phyloP scores from a whole-genome alignment of 768 basidiomycete species.

The Gyrodon lividus region DNA sequence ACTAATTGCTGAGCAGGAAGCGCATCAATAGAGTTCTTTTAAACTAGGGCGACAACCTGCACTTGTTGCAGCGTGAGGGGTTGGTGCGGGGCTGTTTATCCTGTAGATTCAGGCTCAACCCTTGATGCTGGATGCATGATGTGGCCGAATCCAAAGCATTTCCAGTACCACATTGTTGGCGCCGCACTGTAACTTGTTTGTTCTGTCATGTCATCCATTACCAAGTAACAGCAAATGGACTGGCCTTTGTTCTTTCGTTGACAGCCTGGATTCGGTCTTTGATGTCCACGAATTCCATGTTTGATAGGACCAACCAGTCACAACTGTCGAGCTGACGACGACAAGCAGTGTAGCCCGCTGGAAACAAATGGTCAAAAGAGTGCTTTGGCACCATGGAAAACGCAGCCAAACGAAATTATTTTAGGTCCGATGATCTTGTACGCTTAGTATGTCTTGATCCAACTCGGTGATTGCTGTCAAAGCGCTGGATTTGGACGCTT shows the following conservation, averaged over 20 bases:
- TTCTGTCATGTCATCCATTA: not conserved
- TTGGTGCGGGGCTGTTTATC: too few relatives aligned
- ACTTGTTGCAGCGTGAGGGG: too few relatives aligned
- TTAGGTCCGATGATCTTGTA: too few relatives aligned
- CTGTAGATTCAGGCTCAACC: too few relatives aligned
- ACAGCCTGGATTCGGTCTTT: not conserved
- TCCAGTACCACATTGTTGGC: too few relatives aligned
- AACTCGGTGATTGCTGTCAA: not conserved
- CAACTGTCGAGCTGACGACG: not conserved
- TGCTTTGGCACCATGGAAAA: not conserved
- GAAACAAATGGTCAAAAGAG: not conserved
- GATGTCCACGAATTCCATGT: too few relatives aligned
- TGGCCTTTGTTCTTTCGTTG: not conserved
- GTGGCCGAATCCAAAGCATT: too few relatives aligned
- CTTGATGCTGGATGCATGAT: too few relatives aligned
- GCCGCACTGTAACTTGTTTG: not conserved
- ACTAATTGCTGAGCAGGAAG: constrained; percentile 5
- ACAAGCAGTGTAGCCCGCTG: not conserved
- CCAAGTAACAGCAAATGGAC: not conserved
- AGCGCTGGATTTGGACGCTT: not conserved
- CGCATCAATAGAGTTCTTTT: not conserved
- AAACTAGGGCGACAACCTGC: too few relatives aligned
- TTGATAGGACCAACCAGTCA: too few relatives aligned
- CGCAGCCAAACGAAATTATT: not conserved
- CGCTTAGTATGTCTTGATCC: too few relatives aligned